A percentile compares a stretch with the other conserved stretches of the same genome.
phyloP scores from a whole-genome alignment of 352 stramenopile species.

The Phytophthora fragariaefolia region DNA sequence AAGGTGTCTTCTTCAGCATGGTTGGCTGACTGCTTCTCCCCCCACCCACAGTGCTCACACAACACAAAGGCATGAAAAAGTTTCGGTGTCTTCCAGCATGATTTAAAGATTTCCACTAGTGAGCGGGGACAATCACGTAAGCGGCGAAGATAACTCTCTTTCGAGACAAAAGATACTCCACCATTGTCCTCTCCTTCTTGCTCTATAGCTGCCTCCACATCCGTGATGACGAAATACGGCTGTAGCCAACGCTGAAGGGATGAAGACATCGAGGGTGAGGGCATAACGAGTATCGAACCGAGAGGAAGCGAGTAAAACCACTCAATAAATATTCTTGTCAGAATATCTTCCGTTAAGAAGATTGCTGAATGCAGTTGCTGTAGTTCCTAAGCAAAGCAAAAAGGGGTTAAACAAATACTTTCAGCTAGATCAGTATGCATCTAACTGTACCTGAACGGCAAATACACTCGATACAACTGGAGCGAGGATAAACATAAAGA shows the following conservation, averaged over 20 bases:
- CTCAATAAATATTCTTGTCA: constrained; percentile 74
- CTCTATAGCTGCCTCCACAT: constrained; percentile 45
- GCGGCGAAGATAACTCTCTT: constrained; percentile 38
- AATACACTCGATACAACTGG: constrained; percentile 83
- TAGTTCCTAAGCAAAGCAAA: constrained; percentile 51
- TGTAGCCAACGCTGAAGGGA: constrained; percentile 82
- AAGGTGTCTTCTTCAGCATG: constrained; percentile 76
- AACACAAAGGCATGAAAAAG: constrained; percentile 82
- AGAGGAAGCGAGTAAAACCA: constrained; percentile 86
- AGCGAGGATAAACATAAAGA: constrained; percentile 75
- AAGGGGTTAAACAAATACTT: constrained; percentile 15
- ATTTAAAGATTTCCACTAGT: constrained; percentile 58
- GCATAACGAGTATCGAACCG: constrained; percentile 59
- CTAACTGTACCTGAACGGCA: constrained; percentile 66
- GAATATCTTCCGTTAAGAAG: constrained; percentile 58
- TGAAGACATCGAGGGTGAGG: constrained; percentile 69
- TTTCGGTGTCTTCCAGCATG: constrained; percentile 64
- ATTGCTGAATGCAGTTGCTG: constrained; percentile 65
- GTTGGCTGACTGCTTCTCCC: constrained; percentile 69
- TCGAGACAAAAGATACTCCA: constrained; percentile 31
- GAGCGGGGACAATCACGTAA: constrained; percentile 47
- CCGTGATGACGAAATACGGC: constrained; percentile 54
- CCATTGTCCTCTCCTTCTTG: constrained; percentile 38
- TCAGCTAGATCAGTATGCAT: not conserved
- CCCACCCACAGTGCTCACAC: constrained; percentile 69